Conservation (phyloP, 768 basidiomycete species). For the Calocera viscosa region DNA sequence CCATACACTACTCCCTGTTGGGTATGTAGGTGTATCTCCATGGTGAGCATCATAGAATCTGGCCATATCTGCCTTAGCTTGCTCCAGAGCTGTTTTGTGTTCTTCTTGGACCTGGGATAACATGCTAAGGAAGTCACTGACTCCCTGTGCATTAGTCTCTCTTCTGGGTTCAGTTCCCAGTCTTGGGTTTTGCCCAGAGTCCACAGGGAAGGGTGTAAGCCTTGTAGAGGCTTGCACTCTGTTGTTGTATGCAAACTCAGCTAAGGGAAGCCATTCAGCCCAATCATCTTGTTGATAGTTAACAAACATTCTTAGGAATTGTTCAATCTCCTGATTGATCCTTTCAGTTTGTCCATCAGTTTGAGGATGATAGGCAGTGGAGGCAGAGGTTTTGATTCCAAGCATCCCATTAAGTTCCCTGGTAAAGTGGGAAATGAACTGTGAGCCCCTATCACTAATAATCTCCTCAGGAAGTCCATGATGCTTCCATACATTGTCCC, state of each 20-base stretch:
- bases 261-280: conserved; percentile 25
- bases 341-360: conserved; percentile 34
- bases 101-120: conserved; percentile 7
- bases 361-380: conserved; percentile 37
- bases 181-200: conserved; percentile 19
- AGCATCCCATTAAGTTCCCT: conserved; percentile 24
- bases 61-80: conserved; percentile 9
- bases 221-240: conserved; percentile 22
- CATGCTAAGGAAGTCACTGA: not conserved
- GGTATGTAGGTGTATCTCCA: not conserved
- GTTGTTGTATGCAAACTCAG: conserved; percentile 30
- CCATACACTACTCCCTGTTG: conserved; percentile 10
- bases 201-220: conserved; percentile 27
- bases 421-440: conserved; percentile 28
- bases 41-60: conserved; percentile 7
- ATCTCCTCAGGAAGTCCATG: conserved; percentile 24
- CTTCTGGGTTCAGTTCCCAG: conserved; percentile 11
- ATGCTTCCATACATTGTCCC: conserved; percentile 21
- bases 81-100: not conserved
- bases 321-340: conserved; percentile 32
- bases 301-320: conserved; percentile 28
- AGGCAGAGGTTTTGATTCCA: conserved; percentile 26
- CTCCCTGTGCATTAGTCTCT: not conserved
- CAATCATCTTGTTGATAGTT: conserved; percentile 30
- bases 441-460: conserved; percentile 24